Conservation (phyloP, 2,329 filamentous ascomycete genomes). For the Ophiostoma sp. region DNA sequence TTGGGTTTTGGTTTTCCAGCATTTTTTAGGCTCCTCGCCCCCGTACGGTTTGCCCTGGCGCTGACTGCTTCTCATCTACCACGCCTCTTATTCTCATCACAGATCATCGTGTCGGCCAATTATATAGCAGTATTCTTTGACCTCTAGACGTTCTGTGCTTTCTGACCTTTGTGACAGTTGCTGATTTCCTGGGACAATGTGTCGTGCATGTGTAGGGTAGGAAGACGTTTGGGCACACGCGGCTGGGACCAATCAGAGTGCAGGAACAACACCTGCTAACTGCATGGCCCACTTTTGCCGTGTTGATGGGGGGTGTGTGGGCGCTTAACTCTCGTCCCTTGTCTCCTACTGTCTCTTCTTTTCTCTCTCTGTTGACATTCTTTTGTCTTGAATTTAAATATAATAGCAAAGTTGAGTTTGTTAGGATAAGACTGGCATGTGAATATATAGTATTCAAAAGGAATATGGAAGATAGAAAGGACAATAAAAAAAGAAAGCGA, state of each 20-base stretch:
- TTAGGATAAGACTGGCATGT: not conserved
- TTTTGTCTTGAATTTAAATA: not conserved
- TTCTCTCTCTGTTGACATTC: not conserved
- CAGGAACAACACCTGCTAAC: not conserved
- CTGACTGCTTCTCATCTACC: too few species aligned
- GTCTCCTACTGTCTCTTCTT: not conserved
- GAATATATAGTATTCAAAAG: not conserved
- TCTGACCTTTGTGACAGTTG: not conserved
- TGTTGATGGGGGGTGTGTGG: constrained; percentile 10
- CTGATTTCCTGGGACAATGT: too few species aligned
- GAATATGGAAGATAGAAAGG: not conserved
- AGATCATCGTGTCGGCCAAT: not conserved
- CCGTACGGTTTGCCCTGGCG: too few species aligned
- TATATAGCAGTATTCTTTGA: too few species aligned
- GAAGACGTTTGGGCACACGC: constrained; percentile 8
- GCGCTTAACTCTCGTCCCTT: not conserved
- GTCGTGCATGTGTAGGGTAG: constrained; percentile 10
- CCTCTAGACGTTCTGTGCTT: too few species aligned
- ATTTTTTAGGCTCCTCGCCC: too few species aligned
- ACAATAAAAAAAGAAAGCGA: too few species aligned
- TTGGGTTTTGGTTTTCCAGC: not conserved
- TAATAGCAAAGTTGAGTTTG: not conserved
- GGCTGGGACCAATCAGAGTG: constrained; percentile 1
- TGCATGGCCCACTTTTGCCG: not conserved
- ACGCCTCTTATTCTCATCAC: too few species aligned